Conservation (phyloP, 2,329 filamentous ascomycete genomes). For the Myrmaecium sp. region DNA sequence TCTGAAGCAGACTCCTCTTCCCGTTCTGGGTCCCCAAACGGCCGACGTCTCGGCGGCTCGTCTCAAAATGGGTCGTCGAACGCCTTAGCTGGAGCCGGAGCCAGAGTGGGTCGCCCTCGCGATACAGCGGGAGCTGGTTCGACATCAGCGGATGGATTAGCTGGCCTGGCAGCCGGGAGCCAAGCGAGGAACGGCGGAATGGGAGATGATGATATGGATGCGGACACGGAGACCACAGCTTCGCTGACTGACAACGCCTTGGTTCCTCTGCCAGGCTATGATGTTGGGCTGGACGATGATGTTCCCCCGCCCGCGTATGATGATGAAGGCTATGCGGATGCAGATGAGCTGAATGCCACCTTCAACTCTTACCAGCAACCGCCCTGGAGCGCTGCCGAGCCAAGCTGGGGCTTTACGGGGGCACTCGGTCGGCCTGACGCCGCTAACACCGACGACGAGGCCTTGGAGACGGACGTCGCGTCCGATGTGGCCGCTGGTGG, state of each 20-base stretch:
- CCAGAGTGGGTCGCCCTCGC: constrained; percentile 30
- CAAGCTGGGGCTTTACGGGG: constrained; percentile 1
- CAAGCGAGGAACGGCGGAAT: constrained; percentile 10
- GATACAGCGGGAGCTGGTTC: constrained; percentile 14
- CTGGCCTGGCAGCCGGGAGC: constrained; percentile 17
- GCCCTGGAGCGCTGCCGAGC: constrained; percentile 6
- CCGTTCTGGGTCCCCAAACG: constrained; percentile 55
- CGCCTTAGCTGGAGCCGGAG: constrained; percentile 64
- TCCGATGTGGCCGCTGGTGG: constrained; percentile 12
- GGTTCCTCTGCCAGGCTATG: no score
- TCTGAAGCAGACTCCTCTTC: constrained; percentile 20
- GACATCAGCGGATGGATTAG: constrained; percentile 13
- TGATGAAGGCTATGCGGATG: constrained; percentile 11
- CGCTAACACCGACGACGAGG: constrained; percentile 2
- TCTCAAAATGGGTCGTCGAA: constrained; percentile 84
- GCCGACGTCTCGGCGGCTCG: constrained; percentile 70
- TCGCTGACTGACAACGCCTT: no score
- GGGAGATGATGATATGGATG: constrained; percentile 9
- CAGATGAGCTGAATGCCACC: neutral
- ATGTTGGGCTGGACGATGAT: no score
- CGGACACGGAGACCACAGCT: constrained; percentile 3
- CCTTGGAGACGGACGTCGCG: constrained; percentile 2
- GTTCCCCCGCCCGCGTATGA: constrained; percentile 8
- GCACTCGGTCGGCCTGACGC: constrained; percentile 9
- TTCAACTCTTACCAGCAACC: constrained; percentile 6